Base-by-base conservation (phyloP, 257 asterid genomes). In the Thymus mandschuricus region DNA sequence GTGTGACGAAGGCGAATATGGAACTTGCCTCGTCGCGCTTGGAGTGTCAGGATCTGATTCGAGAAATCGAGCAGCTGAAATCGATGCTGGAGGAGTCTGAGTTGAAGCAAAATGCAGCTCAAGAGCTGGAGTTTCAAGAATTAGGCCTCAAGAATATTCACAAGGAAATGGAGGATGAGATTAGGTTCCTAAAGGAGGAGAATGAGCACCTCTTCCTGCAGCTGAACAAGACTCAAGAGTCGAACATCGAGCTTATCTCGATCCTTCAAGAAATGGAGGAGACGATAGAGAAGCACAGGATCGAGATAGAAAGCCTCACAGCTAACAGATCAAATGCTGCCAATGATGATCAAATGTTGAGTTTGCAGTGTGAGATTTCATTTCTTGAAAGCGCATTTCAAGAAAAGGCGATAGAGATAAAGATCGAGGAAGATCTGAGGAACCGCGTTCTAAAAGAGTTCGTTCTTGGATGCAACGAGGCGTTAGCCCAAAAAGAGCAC, bases 231-330 rank as follows among this genome's bases (percentile, higher is more conserved):
- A 77, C 85, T 66, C 89, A 82, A 72, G 89, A 82, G 57, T 82
- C 86, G 29, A 84, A 84, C 52, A 55, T 79, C 62, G 82, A 84
- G 81, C 34, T 84, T 50, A 75, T 84, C 45, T 69, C 82, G 0
- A 15, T 82, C 72, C 83, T 84, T 60, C 89, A 81, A 54, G 89
- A 84, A 65, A 74, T 80, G 85, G 89, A 84, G 81, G 83, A 81
- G 69, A 84, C 77, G 13, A 54, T 80, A 34, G 80, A 74, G 58
- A 77, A 79, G n/a, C 86, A 79, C 72, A 84, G 72, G 31, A 35
- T 72, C 28, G 80, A 82, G 74, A 79, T 79, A 38, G 76, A 79
- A 64, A 75, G 64, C 70, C 74, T 81, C 58, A 34, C 69, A 5
- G 67, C 35, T 13, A 45, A 10, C 28, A 60, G 27, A 34, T 35